Conservation (phyloP, 164 flowering plant genomes). For the Piper betle region DNA sequence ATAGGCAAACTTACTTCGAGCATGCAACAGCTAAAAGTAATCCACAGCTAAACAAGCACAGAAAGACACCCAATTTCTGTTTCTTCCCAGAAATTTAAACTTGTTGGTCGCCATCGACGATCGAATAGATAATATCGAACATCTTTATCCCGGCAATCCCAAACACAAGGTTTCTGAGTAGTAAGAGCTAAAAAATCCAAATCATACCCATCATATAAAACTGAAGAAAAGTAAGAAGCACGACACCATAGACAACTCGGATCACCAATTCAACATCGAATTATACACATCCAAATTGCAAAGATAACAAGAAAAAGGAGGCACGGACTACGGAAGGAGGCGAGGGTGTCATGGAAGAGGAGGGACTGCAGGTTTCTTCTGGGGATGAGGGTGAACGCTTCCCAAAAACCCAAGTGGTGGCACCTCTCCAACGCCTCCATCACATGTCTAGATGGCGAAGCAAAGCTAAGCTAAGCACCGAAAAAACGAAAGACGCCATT, state of each 20-base stretch:
- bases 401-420: slow-evolving; percentile 30
- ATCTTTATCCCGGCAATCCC: no score
- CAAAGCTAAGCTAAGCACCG: no score
- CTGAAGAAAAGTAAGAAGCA: not conserved
- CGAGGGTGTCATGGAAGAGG: slow-evolving; percentile 54
- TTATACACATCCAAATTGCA: not conserved
- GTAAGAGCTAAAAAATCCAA: not conserved
- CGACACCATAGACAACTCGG: no score
- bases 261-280: not conserved
- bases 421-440: slow-evolving; percentile 31
- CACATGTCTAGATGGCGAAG: no score
- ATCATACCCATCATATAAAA: not conserved
- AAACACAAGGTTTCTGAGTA: not conserved
- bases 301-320: not conserved
- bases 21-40: not conserved
- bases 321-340: slow-evolving; percentile 41
- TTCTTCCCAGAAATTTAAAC: no score
- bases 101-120: no score
- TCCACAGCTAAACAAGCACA: no score
- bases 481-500: no score
- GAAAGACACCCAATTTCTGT: no score
- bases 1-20: no score
- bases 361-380: slow-evolving; percentile 46
- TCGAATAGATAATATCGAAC: no score
- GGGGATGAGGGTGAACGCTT: slow-evolving; percentile 31